A percentile compares a stretch with the other conserved stretches of the same genome.
Conservation (phyloP, 345 rosid genomes). For the Citrus glauca region DNA sequence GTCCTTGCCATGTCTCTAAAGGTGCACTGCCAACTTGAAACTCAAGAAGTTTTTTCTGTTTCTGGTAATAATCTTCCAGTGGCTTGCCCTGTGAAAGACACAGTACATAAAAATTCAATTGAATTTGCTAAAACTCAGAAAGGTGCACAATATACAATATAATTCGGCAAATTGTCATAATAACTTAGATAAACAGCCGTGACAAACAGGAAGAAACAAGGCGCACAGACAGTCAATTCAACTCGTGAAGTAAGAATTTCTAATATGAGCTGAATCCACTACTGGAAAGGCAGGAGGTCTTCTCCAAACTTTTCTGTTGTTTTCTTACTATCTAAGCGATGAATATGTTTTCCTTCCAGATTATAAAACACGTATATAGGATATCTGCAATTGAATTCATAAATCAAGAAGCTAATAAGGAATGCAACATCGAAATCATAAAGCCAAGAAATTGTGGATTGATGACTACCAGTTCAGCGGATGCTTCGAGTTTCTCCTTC, state of each 20-base stretch:
- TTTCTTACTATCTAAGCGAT: neutral
- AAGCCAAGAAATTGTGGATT: neutral
- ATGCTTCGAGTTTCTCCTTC: conserved; percentile 23
- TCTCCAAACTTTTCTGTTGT: neutral
- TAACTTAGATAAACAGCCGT: neutral
- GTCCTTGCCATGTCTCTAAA: conserved; percentile 35
- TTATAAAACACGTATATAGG: neutral
- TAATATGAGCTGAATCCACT: too few relatives aligned
- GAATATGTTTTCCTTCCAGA: neutral
- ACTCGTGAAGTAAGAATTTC: too few relatives aligned
- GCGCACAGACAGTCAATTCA: neutral
- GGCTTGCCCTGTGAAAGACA: conserved; percentile 27
- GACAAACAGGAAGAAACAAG: neutral
- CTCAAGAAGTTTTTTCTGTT: conserved; percentile 34
- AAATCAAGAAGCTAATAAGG: neutral
- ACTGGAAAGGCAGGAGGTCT: too few relatives aligned
- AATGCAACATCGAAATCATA: neutral
- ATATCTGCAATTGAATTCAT: neutral
- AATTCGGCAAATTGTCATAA: neutral
- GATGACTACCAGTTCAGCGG: conserved; percentile 23
- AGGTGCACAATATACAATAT: neutral
- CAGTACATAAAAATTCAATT: neutral
- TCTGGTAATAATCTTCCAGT: conserved; percentile 38
- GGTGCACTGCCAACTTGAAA: conserved; percentile 34
- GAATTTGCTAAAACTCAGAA: neutral